phyloP scores from a whole-genome alignment of 305 asterid species.

The Fraxinus dipetala region DNA sequence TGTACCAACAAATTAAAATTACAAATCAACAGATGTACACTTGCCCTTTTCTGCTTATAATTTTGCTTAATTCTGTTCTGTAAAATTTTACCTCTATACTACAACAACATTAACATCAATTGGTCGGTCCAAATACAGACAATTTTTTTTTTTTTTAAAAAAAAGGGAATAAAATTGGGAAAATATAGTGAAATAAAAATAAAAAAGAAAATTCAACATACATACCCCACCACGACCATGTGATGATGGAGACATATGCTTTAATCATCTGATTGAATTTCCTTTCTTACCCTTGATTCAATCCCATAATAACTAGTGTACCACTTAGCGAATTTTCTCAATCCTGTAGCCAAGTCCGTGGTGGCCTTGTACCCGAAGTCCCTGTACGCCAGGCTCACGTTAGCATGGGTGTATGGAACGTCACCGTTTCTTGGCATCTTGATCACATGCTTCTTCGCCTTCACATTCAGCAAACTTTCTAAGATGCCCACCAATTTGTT shows the following conservation, averaged over 20 bases:
- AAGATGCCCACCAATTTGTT: slow-evolving; percentile 70
- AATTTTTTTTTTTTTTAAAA: not conserved
- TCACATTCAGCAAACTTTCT: slow-evolving; percentile 50
- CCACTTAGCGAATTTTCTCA: slow-evolving; percentile 86
- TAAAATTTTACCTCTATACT: slow-evolving; percentile 40
- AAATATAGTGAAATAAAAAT: not conserved
- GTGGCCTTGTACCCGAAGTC: slow-evolving; percentile 87
- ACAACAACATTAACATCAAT: slow-evolving; percentile 30
- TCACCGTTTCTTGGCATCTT: slow-evolving; percentile 94
- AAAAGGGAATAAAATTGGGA: not conserved
- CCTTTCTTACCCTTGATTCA: slow-evolving; percentile 67
- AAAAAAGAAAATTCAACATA: slow-evolving; percentile 11
- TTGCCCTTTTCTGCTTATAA: slow-evolving; percentile 18
- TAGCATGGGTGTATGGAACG: slow-evolving; percentile 91
- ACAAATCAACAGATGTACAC: slow-evolving; percentile 49
- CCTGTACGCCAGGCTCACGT: slow-evolving; percentile 71
- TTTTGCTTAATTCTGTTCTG: slow-evolving; percentile 6
- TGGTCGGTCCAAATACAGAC: slow-evolving; percentile 29
- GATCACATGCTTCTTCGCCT: slow-evolving; percentile 66
- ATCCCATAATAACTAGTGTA: slow-evolving; percentile 83
- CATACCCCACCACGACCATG: slow-evolving; percentile 40
- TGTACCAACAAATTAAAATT: slow-evolving; percentile 38
- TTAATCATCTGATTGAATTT: slow-evolving; percentile 36
- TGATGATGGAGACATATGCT: slow-evolving; percentile 32
- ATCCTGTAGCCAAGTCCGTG: slow-evolving; percentile 70